Base-by-base conservation (phyloP, 169 alveolate genomes). In the Blepharisma undulans region DNA sequence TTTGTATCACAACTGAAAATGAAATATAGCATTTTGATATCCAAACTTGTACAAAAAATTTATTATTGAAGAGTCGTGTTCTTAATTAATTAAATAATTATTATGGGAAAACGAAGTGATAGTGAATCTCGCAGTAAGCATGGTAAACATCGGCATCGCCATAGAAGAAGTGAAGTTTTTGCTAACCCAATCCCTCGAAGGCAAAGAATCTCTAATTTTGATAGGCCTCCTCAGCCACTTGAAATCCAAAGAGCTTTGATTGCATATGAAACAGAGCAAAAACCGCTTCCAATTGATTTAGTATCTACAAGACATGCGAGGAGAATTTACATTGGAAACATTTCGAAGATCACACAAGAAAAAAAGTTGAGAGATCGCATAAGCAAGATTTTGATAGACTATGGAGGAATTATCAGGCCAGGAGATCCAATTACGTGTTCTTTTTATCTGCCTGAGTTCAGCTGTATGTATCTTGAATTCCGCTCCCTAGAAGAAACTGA, bases 401-500 rank as follows among this genome's bases (percentile, higher is more conserved):
- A 66, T 33, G 82, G 82, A 25, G 90, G 90, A 21, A 72, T 86
- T 72, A 86, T 86, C 29, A 60, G 48, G 29, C 84, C 90, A 29
- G 90, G 90, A 0, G 82, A 86, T 10, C 90, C 90, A 25, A 82
- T 86, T 10, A n/a, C 72, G 5, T 30, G 34, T 3, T 25, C 76
- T 19, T 86, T 4, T 19, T 71, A 66, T 25, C 72, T 60, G 22
- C 78, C 89, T 3, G 74, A 82, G 10, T 66, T 66, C 84, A 21
- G 77, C 5, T 82, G 77, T 8, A 86, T 86, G 90, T 86, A 61
- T 29, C 25, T 86, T 27, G 90, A 86, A 27, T 72, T 86, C 27
- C 25, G 90, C 12, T 27, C 90, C 16, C 48, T 86, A 1, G 90
- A 86, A 86, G 90, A 86, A 72, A 66, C 90, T 14, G 90, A 86